Percentiles rank a stretch among this genome's conserved stretches.
phyloP scores from a whole-genome alignment of 2,329 filamentous ascomycete species.

The Alternaria ethzedia region DNA sequence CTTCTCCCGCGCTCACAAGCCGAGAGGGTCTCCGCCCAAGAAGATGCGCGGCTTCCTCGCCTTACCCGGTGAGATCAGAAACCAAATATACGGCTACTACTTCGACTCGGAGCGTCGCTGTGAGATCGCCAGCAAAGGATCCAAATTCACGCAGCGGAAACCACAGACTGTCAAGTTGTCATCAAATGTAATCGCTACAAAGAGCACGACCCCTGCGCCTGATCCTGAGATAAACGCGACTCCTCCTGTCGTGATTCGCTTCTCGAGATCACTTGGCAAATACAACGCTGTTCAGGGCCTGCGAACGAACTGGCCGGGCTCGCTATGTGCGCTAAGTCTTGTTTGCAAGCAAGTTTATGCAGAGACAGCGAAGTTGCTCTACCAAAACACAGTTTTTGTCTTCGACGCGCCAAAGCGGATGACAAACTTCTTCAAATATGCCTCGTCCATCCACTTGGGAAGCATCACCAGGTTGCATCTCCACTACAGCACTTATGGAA shows the following conservation, averaged over 20 bases:
- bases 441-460: constrained; percentile 23
- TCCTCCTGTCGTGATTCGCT: constrained; percentile 14
- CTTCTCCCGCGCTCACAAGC: constrained; percentile 17
- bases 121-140: constrained; percentile 30
- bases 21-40: constrained; percentile 10
- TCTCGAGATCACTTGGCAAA: constrained; percentile 23
- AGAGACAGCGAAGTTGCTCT: constrained; percentile 38
- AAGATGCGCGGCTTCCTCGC: constrained; percentile 38
- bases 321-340: constrained; percentile 35
- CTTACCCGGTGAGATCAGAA: constrained; percentile 59
- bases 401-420: constrained; percentile 37
- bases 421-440: constrained; percentile 29
- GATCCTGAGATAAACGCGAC: not conserved
- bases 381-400: constrained; percentile 37
- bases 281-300: constrained; percentile 26
- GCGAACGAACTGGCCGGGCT: constrained; percentile 37
- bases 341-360: constrained; percentile 37
- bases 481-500: constrained; percentile 39
- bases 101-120: constrained; percentile 35
- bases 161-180: constrained; percentile 22
- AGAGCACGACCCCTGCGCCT: not conserved
- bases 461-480: constrained; percentile 38
- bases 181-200: not conserved
- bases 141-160: constrained; percentile 8
- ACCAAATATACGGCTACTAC: constrained; percentile 54